Base-by-base conservation (phyloP, 78 protist species). In the Dictyostelium capitatum region DNA sequence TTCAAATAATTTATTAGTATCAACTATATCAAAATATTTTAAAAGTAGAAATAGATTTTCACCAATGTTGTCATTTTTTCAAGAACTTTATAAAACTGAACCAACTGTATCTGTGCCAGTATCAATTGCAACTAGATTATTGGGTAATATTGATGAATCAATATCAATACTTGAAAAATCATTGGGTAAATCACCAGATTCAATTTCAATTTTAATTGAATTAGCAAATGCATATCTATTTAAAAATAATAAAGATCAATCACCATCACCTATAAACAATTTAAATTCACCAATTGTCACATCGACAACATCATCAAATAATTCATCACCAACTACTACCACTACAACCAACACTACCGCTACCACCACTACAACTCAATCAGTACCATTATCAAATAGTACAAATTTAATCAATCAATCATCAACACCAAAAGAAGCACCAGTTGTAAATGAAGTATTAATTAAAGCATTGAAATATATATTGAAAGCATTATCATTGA, bases 1-100 rank as follows among this genome's bases (percentile, higher is more conserved):
- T 64, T 64, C 79, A 23, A 87, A 87, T n/a, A 87, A 87, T 37
- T 41, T 87, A 48, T 77, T 87, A 54, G 93, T 87, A 5, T n/a
- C 51, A 6, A 62, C 93, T 30, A 2, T 87, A 10, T 47, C 50
- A 17, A 77, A 87, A 2, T 77, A 87, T 43, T 77, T 87, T 41
- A 53, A 8, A 20, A 14, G n/a, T 17, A 87, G 84, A 51, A 87
- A 87, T 64, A 41, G 93, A 37, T 77, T 77, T 56, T 43, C 47
- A n/a, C 85, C 84, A 59, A 78, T 87, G 84, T 72, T 77, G 23
- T 19, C 19, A 0, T 87, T 87, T 30, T 87, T 87, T 65, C 65
- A 59, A 43, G 84, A 74, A 15, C 80, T 87, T 64, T 43, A 67
- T 28, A 64, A 46, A 20, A 87, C 93, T 28, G 93, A 87, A 77